Evolutionary conservation across 768 basidiomycete genomes (phyloP), one percentile per base, ranked within the genome.

Genomic region (Pleurotus giganteus): DNA sequence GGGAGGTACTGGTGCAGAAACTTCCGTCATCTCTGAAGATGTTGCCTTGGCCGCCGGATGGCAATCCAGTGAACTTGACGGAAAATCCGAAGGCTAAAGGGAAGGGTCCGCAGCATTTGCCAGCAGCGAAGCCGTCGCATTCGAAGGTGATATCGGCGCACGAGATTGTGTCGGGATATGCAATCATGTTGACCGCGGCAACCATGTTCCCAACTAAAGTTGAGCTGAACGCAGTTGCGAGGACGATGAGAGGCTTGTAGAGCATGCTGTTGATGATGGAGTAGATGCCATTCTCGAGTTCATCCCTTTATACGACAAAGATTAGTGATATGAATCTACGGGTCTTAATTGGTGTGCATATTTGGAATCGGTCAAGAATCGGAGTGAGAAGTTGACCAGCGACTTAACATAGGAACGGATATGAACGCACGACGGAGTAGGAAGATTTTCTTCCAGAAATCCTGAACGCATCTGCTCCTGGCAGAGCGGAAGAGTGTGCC

Each of bases 81-180:
- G 47, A 50, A 19, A 50, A 50, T 1, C 47, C 47, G 31, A 11
- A 50, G 31, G 11, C 28, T n/a, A 11, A 5, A 17, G 28, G 27
- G 47, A 50, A 50, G 3, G 31, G 19, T 1, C 11, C 47, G 34
- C 47, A 50, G 24, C 47, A 50, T 11, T n/a, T 29, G 15, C 47
- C 26, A 47, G 58, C 54, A 17, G 21, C 32, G 19, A 59, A 54
- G 26, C 23, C 28, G 27, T 12, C 31, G 47, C 47, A 50, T 12
- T 5, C 47, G 27, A 50, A 9, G 47, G 13, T 6, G 26, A 3
- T 13, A 15, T 19, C 31, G 9, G 7, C 21, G 23, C 47, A 50
- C 8, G 47, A 50, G 6, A 50, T 28, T 1, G 47, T 50, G 28
- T 9, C 8, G 6, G 47, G 9, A 4, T 9, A 50, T 1, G 27